Percentiles rank a stretch among this genome's conserved stretches.
These are phyloP conservation scores for Kluyveromyces sp. DNA, from an alignment of 1,139 yeast species.

Conservation along the genomic window DNA sequence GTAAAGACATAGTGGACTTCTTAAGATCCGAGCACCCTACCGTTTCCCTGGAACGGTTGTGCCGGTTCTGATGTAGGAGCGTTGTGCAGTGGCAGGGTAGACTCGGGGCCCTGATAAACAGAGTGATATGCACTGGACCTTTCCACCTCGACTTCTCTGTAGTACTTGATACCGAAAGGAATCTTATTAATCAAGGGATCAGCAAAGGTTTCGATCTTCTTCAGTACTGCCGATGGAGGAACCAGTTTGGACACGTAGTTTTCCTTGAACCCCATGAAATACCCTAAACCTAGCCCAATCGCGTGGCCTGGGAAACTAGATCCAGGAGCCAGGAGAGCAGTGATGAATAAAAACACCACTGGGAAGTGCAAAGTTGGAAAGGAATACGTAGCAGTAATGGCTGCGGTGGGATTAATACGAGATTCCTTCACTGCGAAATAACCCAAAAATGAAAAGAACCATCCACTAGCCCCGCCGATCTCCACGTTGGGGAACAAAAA, in stretches of 20 bases:
- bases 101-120: slow-evolving; percentile 9
- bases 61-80: slow-evolving; percentile 9
- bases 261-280: slow-evolving; percentile 41
- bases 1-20: not conserved
- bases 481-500: slow-evolving; percentile 47
- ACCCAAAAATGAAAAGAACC: slow-evolving; percentile 66
- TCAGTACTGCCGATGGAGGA: slow-evolving; percentile 54
- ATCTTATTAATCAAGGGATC: slow-evolving; percentile 44
- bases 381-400: slow-evolving; percentile 30
- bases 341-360: slow-evolving; percentile 43
- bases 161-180: slow-evolving; percentile 47
- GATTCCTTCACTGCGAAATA: slow-evolving; percentile 60
- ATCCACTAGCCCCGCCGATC: slow-evolving; percentile 65
- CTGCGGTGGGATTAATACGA: slow-evolving; percentile 40
- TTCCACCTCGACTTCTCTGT: slow-evolving; percentile 51
- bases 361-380: slow-evolving; percentile 64
- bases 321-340: slow-evolving; percentile 46
- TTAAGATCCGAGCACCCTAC: slow-evolving; percentile 12
- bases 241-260: slow-evolving; percentile 40
- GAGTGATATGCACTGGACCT: slow-evolving; percentile 24
- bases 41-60: slow-evolving; percentile 12
- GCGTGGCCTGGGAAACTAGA: slow-evolving; percentile 72
- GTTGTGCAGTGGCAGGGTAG: slow-evolving; percentile 20
- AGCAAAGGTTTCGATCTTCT: slow-evolving; percentile 57
- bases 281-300: slow-evolving; percentile 48